Evolutionary conservation across 257 asterid genomes (phyloP).

Genomic region (Striga asiatica): DNA sequence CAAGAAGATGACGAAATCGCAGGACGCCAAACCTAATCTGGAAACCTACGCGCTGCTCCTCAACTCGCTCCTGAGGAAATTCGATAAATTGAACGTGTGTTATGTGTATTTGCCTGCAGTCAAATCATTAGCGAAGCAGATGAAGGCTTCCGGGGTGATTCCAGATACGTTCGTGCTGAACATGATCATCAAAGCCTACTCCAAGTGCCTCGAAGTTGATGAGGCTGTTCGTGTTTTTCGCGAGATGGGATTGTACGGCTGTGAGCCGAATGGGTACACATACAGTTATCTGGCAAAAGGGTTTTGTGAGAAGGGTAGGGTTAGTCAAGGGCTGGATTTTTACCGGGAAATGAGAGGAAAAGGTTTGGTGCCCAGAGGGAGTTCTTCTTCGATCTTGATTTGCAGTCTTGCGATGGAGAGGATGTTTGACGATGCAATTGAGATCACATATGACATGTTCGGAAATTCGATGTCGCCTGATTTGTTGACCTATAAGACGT

Average conservation of each 20-base stretch:
- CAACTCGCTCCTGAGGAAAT: slow-evolving; percentile 56
- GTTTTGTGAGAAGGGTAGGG: slow-evolving; percentile 76
- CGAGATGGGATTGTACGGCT: slow-evolving; percentile 87
- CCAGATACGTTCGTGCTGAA: slow-evolving; percentile 74
- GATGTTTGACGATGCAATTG: not conserved
- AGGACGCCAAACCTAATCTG: slow-evolving; percentile 53
- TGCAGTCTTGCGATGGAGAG: slow-evolving; percentile 19
- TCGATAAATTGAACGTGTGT: slow-evolving; percentile 47
- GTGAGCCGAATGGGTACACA: slow-evolving; percentile 68
- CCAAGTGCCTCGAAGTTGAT: slow-evolving; percentile 62
- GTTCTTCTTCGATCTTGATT: slow-evolving; percentile 46
- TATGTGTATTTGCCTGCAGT: slow-evolving; percentile 73
- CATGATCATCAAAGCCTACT: slow-evolving; percentile 77
- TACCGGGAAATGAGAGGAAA: slow-evolving; percentile 63
- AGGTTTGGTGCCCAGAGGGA: slow-evolving; percentile 46
- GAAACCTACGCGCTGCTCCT: slow-evolving; percentile 68
- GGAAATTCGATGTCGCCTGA: not conserved
- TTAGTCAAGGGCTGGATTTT: slow-evolving; percentile 47
- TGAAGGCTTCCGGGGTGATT: slow-evolving; percentile 74
- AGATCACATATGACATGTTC: not conserved
- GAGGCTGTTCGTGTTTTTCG: slow-evolving; percentile 72
- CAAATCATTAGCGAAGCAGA: slow-evolving; percentile 62
- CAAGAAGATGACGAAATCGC: slow-evolving; percentile 64
- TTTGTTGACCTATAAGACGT: not conserved
- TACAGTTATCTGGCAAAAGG: slow-evolving; percentile 64